Conservation (phyloP, 352 stramenopile genomes). For the Globisporangium carolinianum region DNA sequence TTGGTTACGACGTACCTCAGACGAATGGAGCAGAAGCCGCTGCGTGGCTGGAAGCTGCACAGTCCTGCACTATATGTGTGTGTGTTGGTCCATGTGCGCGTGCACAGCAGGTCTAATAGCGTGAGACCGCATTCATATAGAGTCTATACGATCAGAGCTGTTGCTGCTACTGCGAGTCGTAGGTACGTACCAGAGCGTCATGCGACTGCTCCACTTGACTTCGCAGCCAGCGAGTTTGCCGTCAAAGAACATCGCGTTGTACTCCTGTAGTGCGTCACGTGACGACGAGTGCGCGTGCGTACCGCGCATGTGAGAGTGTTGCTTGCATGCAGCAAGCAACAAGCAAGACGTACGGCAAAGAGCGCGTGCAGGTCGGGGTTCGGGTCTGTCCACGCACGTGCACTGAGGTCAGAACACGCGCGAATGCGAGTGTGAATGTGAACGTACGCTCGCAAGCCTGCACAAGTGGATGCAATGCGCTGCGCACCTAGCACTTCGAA, state of each 20-base stretch:
- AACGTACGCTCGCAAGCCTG: too few species aligned
- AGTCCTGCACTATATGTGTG: constrained; percentile 48
- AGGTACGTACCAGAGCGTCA: constrained; percentile 73
- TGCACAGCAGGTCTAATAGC: neutral
- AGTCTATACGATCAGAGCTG: neutral
- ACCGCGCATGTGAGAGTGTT: neutral
- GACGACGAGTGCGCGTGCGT: neutral
- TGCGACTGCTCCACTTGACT: constrained; percentile 87
- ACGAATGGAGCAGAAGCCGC: constrained; percentile 79
- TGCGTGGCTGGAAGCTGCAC: constrained; percentile 68
- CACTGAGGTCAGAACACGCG: constrained; percentile 3
- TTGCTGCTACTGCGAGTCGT: neutral
- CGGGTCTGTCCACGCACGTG: constrained; percentile 35
- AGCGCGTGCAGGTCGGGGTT: constrained; percentile 77
- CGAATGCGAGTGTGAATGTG: too few species aligned
- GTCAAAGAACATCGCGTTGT: constrained; percentile 81
- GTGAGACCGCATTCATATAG: neutral
- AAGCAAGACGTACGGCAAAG: constrained; percentile 35
- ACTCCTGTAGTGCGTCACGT: constrained; percentile 29
- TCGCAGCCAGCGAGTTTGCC: constrained; percentile 66
- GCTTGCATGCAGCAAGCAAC: neutral
- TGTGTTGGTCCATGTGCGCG: neutral
- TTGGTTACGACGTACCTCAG: constrained; percentile 36
- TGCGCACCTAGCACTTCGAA: constrained; percentile 56
- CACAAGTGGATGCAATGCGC: neutral